Base-by-base conservation (phyloP, 108 stramenopile species). In the Nitzschia palea region DNA sequence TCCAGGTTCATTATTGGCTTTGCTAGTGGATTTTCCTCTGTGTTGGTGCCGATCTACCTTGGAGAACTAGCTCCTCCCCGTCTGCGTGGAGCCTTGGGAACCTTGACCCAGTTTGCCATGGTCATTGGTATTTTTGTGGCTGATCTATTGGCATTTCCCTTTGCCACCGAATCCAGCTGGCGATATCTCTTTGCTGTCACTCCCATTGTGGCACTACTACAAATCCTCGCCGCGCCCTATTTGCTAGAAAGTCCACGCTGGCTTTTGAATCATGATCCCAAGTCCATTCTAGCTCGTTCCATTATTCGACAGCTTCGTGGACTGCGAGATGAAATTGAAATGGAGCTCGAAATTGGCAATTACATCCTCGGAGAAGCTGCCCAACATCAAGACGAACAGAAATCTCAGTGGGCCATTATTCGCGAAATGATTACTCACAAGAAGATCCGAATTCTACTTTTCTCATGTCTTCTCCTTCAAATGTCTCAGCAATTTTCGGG, bases 11-110 rank as follows among this genome's bases (percentile, higher is more conserved):
- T 96, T 23, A 84, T 95, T 74, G 98, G 98, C 36, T 77, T 99
- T 57, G 97, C 96, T 12, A 78, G 73, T 62, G 98, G 98, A 23
- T 88, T 79, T 28, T 78, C 84, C 14, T 83, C 90, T 0, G 96
- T 97, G 5, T 61, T 98, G 25, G 95, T 97, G 25, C 98, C 97
- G 9, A 83, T 97, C 33, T 99, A 99, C 77, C 75, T 99, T 23
- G 95, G 96, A n/a, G 96, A 98, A 75, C 43, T 98, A 28, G 90
- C 94, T 27, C 96, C 96, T 25, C 96, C 93, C 0, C 93, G 85
- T 10, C 70, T 98, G 23, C 89, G 98, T 52, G 97, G 98, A 28
- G 88, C 86, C 27, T 79, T 99, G 65, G 98, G 98, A 2, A 97
- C 97, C 2, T 67, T 96, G 60, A 96, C 95, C 26, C 97, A 98